A percentile compares a stretch with the other conserved stretches of the same genome.
Evolutionary conservation across 345 rosid species (phyloP).

Genomic region (Salix viminalis): DNA sequence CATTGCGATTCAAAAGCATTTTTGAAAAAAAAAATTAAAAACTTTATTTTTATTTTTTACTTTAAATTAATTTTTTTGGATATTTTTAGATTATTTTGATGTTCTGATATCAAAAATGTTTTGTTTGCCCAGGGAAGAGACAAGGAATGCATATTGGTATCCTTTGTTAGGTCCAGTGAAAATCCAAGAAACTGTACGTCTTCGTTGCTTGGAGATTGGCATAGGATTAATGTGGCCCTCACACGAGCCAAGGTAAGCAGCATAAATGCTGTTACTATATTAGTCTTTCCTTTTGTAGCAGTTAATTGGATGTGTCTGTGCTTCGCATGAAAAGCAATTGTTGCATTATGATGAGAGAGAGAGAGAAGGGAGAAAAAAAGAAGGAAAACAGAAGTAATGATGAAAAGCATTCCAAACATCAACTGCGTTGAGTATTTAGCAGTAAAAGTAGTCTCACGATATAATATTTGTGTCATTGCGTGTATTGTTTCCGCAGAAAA

Average conservation of each 20-base stretch:
- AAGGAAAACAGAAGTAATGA: neutral
- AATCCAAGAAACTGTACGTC: constrained; percentile 53
- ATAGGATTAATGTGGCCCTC: constrained; percentile 88
- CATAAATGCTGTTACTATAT: neutral
- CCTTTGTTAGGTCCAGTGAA: constrained; percentile 74
- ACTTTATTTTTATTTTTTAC: too few relatives aligned
- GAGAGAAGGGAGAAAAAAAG: neutral
- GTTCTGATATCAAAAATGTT: neutral
- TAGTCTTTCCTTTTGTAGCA: neutral
- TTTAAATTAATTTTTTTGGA: too few relatives aligned
- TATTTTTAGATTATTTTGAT: too few relatives aligned
- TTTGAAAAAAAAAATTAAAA: too few relatives aligned
- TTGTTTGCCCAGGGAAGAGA: constrained; percentile 70
- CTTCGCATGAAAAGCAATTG: neutral
- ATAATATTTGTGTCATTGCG: neutral
- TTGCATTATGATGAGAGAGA: neutral
- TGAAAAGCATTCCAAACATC: neutral
- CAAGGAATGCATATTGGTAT: constrained; percentile 83
- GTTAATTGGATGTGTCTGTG: neutral
- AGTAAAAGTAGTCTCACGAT: neutral
- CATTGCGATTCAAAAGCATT: too few relatives aligned
- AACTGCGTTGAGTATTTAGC: too few relatives aligned
- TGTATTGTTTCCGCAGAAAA: constrained; percentile 46
- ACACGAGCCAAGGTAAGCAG: constrained; percentile 79
- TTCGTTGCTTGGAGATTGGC: constrained; percentile 94